Evolutionary conservation across 176 grass and related monocot genomes (phyloP).

Genomic region (Eremochloa ophiuroides): DNA sequence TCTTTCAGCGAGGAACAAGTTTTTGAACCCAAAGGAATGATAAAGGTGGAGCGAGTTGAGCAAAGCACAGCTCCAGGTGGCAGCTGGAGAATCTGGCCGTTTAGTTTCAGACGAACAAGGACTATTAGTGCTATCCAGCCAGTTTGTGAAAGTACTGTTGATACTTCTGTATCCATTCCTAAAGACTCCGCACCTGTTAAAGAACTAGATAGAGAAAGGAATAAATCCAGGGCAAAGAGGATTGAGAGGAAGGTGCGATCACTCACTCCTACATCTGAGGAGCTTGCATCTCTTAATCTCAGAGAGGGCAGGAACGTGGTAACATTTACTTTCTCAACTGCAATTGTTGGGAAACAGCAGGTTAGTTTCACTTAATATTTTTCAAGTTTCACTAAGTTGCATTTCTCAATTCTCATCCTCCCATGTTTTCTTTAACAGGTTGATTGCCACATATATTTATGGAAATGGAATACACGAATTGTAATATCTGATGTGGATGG

Average conservation of each 20-base stretch:
- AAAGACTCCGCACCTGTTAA: constrained; percentile 25
- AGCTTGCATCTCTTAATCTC: constrained; percentile 78
- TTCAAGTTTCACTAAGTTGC: constrained; percentile 12
- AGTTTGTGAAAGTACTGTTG: constrained; percentile 27
- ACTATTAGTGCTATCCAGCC: constrained; percentile 40
- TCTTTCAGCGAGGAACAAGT: constrained; percentile 68
- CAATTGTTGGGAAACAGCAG: constrained; percentile 88
- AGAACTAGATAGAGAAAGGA: constrained; percentile 32
- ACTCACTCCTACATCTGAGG: constrained; percentile 71
- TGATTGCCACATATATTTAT: constrained; percentile 88
- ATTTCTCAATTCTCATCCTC: constrained; percentile 22
- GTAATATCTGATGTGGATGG: constrained; percentile 99
- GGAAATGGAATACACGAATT: constrained; percentile 85
- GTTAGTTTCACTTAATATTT: constrained; percentile 26
- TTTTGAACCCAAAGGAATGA: constrained; percentile 75
- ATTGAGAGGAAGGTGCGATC: constrained; percentile 56
- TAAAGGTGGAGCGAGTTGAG: constrained; percentile 63
- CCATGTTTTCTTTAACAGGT: constrained; percentile 50
- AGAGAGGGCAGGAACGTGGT: constrained; percentile 79
- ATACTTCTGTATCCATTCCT: constrained; percentile 17
- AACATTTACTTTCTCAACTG: constrained; percentile 89
- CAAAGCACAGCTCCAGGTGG: constrained; percentile 41
- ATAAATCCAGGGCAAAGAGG: constrained; percentile 35
- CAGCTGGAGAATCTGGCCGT: constrained; percentile 94
- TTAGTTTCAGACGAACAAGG: constrained; percentile 67